Conservation (phyloP, 108 stramenopile species). For the Mediolabrus comicus region DNA sequence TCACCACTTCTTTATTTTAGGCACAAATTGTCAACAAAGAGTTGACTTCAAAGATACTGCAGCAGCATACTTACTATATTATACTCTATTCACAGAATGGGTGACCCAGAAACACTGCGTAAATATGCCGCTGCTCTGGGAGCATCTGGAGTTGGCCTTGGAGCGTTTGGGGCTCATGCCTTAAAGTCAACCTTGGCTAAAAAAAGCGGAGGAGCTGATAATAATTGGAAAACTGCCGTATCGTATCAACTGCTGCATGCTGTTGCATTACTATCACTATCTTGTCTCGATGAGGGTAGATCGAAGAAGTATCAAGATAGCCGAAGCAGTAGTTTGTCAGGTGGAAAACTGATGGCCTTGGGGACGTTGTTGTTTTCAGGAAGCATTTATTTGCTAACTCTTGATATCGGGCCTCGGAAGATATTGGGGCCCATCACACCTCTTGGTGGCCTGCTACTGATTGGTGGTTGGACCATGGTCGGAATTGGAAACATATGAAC, state of each 20-base stretch:
- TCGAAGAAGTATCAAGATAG: not conserved
- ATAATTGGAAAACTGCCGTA: slow-evolving; percentile 80
- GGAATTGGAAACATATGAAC: slow-evolving; percentile 32
- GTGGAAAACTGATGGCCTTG: slow-evolving; percentile 70
- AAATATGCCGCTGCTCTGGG: slow-evolving; percentile 63
- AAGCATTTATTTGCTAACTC: slow-evolving; percentile 64
- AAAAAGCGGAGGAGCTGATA: slow-evolving; percentile 46
- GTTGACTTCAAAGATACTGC: too few species aligned
- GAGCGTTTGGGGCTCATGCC: slow-evolving; percentile 81
- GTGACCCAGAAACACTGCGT: slow-evolving; percentile 41
- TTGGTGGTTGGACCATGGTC: slow-evolving; percentile 75
- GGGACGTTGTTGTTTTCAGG: slow-evolving; percentile 81
- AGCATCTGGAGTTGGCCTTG: slow-evolving; percentile 62
- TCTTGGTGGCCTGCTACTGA: slow-evolving; percentile 83
- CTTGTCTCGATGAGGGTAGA: slow-evolving; percentile 30
- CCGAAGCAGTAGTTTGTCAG: slow-evolving; percentile 15
- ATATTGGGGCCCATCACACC: slow-evolving; percentile 85
- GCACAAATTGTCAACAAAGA: too few species aligned
- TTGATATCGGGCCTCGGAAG: slow-evolving; percentile 74
- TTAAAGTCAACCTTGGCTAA: slow-evolving; percentile 55
- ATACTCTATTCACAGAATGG: not conserved
- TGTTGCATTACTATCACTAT: slow-evolving; percentile 68
- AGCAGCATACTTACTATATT: not conserved
- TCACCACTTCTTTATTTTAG: too few species aligned
- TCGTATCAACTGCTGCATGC: slow-evolving; percentile 84